phyloP scores from a whole-genome alignment of 805 yeast genomes.

The Dipodascus geniculatus region DNA sequence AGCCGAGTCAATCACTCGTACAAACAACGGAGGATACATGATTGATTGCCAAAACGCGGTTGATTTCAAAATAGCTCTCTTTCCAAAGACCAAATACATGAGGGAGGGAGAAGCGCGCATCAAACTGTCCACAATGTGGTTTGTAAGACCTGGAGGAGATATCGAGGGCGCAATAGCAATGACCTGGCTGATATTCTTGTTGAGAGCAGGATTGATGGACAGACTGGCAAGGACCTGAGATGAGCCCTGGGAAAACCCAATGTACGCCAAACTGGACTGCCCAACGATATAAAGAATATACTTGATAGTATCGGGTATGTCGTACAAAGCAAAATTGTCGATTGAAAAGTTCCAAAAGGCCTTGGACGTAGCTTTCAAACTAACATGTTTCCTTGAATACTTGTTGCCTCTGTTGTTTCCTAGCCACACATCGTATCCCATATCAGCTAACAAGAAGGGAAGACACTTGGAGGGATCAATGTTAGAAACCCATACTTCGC shows the following conservation, averaged over 20 bases:
- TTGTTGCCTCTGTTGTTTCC: conserved; percentile 92
- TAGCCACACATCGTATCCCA: conserved; percentile 90
- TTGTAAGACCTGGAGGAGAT: conserved; percentile 76
- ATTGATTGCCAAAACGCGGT: conserved; percentile 70
- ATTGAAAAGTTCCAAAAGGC: conserved; percentile 83
- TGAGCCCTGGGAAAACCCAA: conserved; percentile 91
- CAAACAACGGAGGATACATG: conserved; percentile 64
- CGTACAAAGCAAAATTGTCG: conserved; percentile 86
- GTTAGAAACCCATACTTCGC: conserved; percentile 66
- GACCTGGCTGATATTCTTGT: conserved; percentile 40
- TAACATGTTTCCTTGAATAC: conserved; percentile 69
- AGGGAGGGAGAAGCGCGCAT: conserved; percentile 67
- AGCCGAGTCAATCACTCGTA: conserved; percentile 58
- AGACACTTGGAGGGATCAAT: conserved; percentile 39
- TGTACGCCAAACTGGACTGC: conserved; percentile 40
- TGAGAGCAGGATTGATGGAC: conserved; percentile 50
- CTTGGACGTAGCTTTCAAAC: conserved; percentile 30
- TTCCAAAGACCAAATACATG: conserved; percentile 61
- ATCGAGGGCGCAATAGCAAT: conserved; percentile 91
- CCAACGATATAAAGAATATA: conserved; percentile 49
- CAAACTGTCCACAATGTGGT: conserved; percentile 62
- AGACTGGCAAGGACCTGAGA: conserved; percentile 86
- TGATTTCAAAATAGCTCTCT: conserved; percentile 60
- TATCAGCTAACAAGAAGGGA: conserved; percentile 65
- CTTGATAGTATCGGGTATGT: conserved; percentile 75